Evolutionary conservation across 257 asterid genomes (phyloP).

Genomic region (Scutellaria galericulata): DNA sequence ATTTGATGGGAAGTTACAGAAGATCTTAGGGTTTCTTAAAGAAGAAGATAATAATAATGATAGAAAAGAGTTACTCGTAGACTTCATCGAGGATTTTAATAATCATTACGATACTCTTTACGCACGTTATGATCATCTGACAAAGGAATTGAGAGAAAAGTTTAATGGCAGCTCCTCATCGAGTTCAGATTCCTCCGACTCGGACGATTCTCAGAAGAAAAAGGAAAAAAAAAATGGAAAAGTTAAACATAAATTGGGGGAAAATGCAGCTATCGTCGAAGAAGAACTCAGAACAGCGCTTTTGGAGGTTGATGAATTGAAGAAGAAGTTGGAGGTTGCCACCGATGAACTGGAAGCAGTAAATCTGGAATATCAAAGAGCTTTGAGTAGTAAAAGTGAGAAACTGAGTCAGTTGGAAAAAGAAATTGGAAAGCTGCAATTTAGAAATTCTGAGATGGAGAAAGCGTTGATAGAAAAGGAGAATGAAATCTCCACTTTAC

Average conservation of each 20-base stretch:
- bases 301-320: slow-evolving; percentile 54
- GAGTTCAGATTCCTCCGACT: slow-evolving; percentile 74
- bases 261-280: slow-evolving; percentile 40
- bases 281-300: slow-evolving; percentile 57
- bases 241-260: slow-evolving; percentile 33
- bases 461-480: slow-evolving; percentile 47
- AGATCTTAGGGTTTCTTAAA: slow-evolving; percentile 52
- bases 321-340: slow-evolving; percentile 47
- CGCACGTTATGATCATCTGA: slow-evolving; percentile 67
- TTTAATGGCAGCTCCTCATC: slow-evolving; percentile 58
- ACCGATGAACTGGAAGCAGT: slow-evolving; percentile 55
- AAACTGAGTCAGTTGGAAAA: slow-evolving; percentile 44
- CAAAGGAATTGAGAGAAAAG: slow-evolving; percentile 62
- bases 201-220: slow-evolving; percentile 50
- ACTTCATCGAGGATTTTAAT: slow-evolving; percentile 58
- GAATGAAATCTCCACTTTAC: slow-evolving; percentile 44
- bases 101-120: slow-evolving; percentile 65
- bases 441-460: slow-evolving; percentile 49
- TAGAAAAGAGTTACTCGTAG: slow-evolving; percentile 49
- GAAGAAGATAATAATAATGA: slow-evolving; percentile 49
- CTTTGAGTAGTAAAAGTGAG: slow-evolving; percentile 44
- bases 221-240: slow-evolving; percentile 52
- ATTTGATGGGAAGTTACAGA: slow-evolving; percentile 68
- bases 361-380: slow-evolving; percentile 45
- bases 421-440: slow-evolving; percentile 36